These are phyloP conservation scores for Catenaria anguillulae DNA, from an alignment of 371 early-diverging fungal species.

Conservation along the genomic window DNA sequence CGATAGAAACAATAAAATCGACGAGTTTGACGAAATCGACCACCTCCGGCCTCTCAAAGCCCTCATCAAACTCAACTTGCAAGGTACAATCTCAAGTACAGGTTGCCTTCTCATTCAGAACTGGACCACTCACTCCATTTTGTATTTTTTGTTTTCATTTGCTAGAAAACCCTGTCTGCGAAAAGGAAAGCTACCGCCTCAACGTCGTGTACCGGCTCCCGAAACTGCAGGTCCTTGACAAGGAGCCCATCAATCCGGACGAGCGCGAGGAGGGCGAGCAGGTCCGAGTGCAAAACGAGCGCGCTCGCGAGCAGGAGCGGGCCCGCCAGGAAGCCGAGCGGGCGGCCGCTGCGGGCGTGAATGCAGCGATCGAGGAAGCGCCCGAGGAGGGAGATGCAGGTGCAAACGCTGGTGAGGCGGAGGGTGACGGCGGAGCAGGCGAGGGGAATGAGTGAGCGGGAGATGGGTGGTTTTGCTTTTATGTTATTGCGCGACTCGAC, in stretches of 20 bases:
- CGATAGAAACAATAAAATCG: slow-evolving; percentile 4
- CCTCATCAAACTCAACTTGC: neutral
- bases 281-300: neutral
- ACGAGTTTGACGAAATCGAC: slow-evolving; percentile 3
- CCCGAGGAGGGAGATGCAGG: neutral
- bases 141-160: too few species aligned
- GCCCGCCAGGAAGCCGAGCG: neutral
- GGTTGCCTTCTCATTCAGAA: neutral
- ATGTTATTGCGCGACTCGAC: too few species aligned
- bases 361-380: neutral
- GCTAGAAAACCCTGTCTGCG: slow-evolving; percentile 2
- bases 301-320: neutral
- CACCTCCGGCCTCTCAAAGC: neutral
- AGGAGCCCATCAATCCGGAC: neutral
- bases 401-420: neutral
- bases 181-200: neutral
- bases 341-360: neutral
- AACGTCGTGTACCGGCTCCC: slow-evolving; percentile 2
- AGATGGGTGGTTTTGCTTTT: neutral
- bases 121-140: too few species aligned
- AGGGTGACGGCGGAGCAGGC: neutral
- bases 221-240: neutral
- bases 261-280: slow-evolving; percentile 9
- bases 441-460: neutral
- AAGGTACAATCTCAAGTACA: neutral